These are phyloP conservation scores for Saccharomyces eubayanus DNA, from an alignment of 805 yeast genomes.

Conservation along the genomic window DNA sequence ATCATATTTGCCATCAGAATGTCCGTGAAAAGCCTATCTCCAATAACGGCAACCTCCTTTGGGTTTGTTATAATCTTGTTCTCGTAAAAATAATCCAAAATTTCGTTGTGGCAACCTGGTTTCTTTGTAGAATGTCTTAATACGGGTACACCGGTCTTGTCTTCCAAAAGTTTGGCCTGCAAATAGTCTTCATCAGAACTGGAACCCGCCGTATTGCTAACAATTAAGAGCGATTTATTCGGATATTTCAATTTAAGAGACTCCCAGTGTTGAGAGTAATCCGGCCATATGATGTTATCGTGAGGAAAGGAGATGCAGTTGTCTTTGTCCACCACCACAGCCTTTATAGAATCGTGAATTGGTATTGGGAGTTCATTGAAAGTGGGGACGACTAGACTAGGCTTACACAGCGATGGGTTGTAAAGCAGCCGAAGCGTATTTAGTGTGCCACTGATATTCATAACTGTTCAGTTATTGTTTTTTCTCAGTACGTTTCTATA, in stretches of 20 bases:
- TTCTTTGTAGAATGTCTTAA: constrained; percentile 67
- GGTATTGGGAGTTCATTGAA: constrained; percentile 59
- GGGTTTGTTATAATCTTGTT: constrained; percentile 42
- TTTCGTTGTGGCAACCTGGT: constrained; percentile 71
- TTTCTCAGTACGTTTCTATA: neutral
- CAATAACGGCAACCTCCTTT: constrained; percentile 71
- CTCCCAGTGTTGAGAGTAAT: constrained; percentile 50
- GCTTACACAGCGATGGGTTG: constrained; percentile 63
- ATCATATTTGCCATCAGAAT: constrained; percentile 88
- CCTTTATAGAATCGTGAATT: constrained; percentile 42
- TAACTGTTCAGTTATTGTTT: constrained; percentile 3
- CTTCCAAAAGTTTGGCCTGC: constrained; percentile 58
- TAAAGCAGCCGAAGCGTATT: constrained; percentile 52
- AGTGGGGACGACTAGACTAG: constrained; percentile 48
- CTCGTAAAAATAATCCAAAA: constrained; percentile 47
- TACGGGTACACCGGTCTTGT: constrained; percentile 58
- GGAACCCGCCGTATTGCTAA: constrained; percentile 91
- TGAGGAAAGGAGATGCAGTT: constrained; percentile 88
- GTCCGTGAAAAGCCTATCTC: constrained; percentile 88
- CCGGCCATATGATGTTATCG: constrained; percentile 72
- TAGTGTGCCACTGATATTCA: constrained; percentile 72
- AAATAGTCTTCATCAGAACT: constrained; percentile 52
- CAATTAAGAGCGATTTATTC: constrained; percentile 57
- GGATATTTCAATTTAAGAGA: constrained; percentile 51
- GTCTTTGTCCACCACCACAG: constrained; percentile 85